These are phyloP conservation scores for Huntiella decipiens DNA, from an alignment of 2,329 filamentous ascomycete genomes.

Conservation along the genomic window DNA sequence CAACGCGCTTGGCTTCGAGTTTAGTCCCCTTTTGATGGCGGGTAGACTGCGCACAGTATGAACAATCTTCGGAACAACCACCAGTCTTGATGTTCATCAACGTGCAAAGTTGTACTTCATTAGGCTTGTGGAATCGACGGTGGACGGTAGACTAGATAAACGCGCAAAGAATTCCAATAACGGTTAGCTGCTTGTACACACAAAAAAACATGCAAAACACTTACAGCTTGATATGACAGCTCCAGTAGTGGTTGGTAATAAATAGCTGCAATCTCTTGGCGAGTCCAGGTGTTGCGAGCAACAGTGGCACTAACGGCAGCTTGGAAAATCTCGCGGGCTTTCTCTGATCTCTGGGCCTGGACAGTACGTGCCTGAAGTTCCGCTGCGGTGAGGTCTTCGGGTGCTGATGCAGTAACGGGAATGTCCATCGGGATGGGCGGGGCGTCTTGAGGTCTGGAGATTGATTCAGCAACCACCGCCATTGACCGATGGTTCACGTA, in stretches of 20 bases:
- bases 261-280: constrained; percentile 61
- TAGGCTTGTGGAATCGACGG: constrained; percentile 67
- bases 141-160: constrained; percentile 49
- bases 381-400: neutral
- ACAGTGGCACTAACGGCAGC: constrained; percentile 39
- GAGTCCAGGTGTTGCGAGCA: constrained; percentile 59
- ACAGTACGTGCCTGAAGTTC: neutral
- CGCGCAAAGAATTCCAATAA: neutral
- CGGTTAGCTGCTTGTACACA: neutral
- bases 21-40: constrained; percentile 60
- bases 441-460: neutral
- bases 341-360: neutral
- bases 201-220: constrained; percentile 13
- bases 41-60: constrained; percentile 79
- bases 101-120: constrained; percentile 78
- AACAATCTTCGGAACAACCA: constrained; percentile 81
- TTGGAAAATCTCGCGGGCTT: constrained; percentile 18
- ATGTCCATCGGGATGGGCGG: neutral
- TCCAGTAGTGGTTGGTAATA: constrained; percentile 71
- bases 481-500: neutral
- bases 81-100: constrained; percentile 95
- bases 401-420: neutral
- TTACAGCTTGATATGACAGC: constrained; percentile 54
- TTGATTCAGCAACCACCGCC: constrained; percentile 1
- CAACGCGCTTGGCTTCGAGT: constrained; percentile 61